Evolutionary conservation across 169 alveolate species (phyloP).

Genomic region (Eimeria mitis): DNA sequence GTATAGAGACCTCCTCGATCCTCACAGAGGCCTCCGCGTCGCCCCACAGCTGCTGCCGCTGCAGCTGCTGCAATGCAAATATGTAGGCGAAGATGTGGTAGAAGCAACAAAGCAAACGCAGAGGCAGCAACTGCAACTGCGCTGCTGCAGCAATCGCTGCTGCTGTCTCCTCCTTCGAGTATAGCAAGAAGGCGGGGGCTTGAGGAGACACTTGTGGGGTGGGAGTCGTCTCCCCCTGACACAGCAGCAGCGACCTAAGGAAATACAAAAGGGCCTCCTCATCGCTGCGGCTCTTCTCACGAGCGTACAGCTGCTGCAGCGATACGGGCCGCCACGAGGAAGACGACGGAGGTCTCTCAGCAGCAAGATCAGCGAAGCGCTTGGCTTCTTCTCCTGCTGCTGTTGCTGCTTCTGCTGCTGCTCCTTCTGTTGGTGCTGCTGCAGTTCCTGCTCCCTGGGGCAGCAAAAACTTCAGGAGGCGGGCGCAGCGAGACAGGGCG

Average conservation of each 20-base stretch:
- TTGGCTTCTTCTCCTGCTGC: background rate
- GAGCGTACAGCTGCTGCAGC: slow-evolving; percentile 68
- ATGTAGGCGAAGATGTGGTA: slow-evolving; percentile 74
- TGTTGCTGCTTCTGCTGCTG: background rate
- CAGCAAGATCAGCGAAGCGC: background rate
- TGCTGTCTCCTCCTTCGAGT: slow-evolving; percentile 49
- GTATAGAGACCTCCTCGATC: slow-evolving; percentile 67
- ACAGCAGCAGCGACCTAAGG: slow-evolving; percentile 27
- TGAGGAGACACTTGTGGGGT: background rate
- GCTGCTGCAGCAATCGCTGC: slow-evolving; percentile 75
- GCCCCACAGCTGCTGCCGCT: slow-evolving; percentile 79
- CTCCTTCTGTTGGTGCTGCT: slow-evolving; percentile 10
- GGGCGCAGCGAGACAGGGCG: slow-evolving; percentile 60
- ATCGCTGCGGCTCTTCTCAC: slow-evolving; percentile 49
- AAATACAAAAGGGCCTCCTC: slow-evolving; percentile 33
- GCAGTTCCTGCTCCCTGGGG: background rate
- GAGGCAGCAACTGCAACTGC: slow-evolving; percentile 74
- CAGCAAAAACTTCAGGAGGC: slow-evolving; percentile 63
- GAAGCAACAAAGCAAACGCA: slow-evolving; percentile 68
- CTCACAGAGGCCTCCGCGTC: slow-evolving; percentile 54
- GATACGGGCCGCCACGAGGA: slow-evolving; percentile 39
- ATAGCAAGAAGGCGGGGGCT: slow-evolving; percentile 67
- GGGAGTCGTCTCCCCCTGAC: slow-evolving; percentile 26
- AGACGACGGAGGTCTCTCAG: background rate
- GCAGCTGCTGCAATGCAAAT: slow-evolving; percentile 70